These are phyloP conservation scores for Fusarium nematophilum DNA, from an alignment of 2,329 filamentous ascomycete genomes.

Conservation along the genomic window DNA sequence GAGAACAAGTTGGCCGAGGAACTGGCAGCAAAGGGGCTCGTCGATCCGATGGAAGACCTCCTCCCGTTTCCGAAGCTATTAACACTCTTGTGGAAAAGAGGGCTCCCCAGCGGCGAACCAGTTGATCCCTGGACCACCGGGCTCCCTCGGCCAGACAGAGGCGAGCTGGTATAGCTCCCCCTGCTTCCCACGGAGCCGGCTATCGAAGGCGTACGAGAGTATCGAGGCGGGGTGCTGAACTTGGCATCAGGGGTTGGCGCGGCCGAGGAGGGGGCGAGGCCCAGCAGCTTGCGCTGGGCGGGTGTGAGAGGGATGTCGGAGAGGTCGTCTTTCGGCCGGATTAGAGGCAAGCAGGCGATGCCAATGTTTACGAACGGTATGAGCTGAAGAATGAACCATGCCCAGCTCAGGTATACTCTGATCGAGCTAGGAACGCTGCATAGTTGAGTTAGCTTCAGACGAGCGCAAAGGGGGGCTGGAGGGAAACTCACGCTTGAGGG, in stretches of 20 bases:
- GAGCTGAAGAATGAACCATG: constrained; percentile 62
- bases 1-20: constrained; percentile 61
- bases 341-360: constrained; percentile 76
- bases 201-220: constrained; percentile 78
- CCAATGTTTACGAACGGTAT: constrained; percentile 77
- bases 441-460: constrained; percentile 25
- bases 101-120: constrained; percentile 58
- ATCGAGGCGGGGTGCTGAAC: constrained; percentile 88
- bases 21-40: constrained; percentile 63
- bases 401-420: constrained; percentile 55
- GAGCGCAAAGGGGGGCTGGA: neutral
- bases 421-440: constrained; percentile 48
- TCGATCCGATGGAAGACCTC: constrained; percentile 72
- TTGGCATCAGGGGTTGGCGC: constrained; percentile 73
- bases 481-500: constrained; percentile 52
- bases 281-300: constrained; percentile 82
- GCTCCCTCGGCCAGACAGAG: constrained; percentile 67
- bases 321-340: constrained; percentile 79
- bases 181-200: constrained; percentile 71
- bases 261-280: constrained; percentile 74
- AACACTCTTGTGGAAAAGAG: constrained; percentile 76
- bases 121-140: constrained; percentile 51
- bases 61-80: constrained; percentile 60
- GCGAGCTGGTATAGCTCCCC: constrained; percentile 67
- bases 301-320: constrained; percentile 87